phyloP scores from a whole-genome alignment of 164 flowering plant genomes.

The Platanus orientalis region DNA sequence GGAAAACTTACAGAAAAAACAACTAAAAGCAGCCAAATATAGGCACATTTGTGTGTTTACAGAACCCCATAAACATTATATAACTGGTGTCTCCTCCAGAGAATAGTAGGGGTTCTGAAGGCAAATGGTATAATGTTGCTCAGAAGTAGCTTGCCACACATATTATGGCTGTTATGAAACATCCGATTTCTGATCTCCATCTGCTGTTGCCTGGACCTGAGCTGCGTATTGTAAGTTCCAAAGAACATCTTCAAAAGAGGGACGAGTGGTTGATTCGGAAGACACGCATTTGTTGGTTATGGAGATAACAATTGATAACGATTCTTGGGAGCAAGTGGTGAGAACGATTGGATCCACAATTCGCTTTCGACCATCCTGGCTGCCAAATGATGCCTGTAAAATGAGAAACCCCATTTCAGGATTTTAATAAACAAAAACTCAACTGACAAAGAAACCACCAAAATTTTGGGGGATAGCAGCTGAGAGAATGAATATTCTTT shows the following conservation, averaged over 20 bases:
- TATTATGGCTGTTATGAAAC: slow-evolving; percentile 24
- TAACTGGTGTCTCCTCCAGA: too few relatives aligned
- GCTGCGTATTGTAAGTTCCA: slow-evolving; percentile 98
- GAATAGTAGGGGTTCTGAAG: background rate
- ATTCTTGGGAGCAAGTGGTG: slow-evolving; percentile 68
- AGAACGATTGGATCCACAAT: slow-evolving; percentile 83
- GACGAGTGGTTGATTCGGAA: slow-evolving; percentile 55
- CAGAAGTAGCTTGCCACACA: background rate
- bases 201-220: slow-evolving; percentile 84
- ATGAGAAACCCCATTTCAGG: background rate
- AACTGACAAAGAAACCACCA: background rate
- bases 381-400: slow-evolving; percentile 77
- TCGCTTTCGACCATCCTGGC: slow-evolving; percentile 69
- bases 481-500: background rate
- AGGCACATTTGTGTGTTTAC: too few relatives aligned
- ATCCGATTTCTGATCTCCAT: slow-evolving; percentile 75
- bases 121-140: background rate
- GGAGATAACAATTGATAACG: slow-evolving; percentile 68
- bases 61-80: too few relatives aligned
- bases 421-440: background rate
- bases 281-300: slow-evolving; percentile 81
- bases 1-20: too few relatives aligned
- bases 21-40: too few relatives aligned
- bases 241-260: slow-evolving; percentile 92
- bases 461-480: background rate